Evolutionary conservation across 1,284 basidiomycete genomes (phyloP).

Genomic region (Sutorius eximius): DNA sequence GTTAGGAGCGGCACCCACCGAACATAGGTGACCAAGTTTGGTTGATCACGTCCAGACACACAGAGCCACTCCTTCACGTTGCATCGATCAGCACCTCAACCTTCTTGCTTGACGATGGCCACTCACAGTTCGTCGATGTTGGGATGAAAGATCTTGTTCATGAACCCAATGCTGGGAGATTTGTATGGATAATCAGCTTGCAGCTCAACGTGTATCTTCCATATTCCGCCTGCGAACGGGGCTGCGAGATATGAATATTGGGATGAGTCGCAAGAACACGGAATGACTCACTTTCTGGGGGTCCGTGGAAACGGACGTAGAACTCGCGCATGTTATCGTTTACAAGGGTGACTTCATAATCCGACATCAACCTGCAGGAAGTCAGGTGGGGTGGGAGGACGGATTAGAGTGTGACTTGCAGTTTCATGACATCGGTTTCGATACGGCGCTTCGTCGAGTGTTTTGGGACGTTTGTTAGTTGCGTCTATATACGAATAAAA

Average conservation of each 20-base stretch:
- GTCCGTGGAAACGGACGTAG: slow-evolving; percentile 94
- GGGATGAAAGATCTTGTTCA: slow-evolving; percentile 99
- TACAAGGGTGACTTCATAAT: slow-evolving; percentile 94
- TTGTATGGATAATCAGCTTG: slow-evolving; percentile 99
- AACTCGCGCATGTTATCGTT: slow-evolving; percentile 99
- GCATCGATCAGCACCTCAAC: slow-evolving; percentile 3
- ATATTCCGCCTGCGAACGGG: slow-evolving; percentile 93
- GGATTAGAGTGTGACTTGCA: slow-evolving; percentile 56
- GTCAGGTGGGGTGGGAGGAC: slow-evolving; percentile 12
- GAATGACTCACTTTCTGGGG: slow-evolving; percentile 80
- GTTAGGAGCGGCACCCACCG: slow-evolving; percentile 48
- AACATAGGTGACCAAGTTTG: slow-evolving; percentile 99
- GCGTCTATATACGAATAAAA: not conserved
- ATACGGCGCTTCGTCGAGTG: slow-evolving; percentile 82
- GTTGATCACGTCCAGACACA: slow-evolving; percentile 96
- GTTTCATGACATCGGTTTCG: slow-evolving; percentile 99
- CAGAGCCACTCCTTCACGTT: slow-evolving; percentile 78
- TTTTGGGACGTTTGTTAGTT: slow-evolving; percentile 24
- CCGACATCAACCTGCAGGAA: slow-evolving; percentile 84
- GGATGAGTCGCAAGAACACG: slow-evolving; percentile 8
- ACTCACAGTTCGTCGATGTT: slow-evolving; percentile 95
- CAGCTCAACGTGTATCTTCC: slow-evolving; percentile 99
- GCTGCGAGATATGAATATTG: slow-evolving; percentile 50
- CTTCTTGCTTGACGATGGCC: not conserved
- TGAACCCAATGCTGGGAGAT: slow-evolving; percentile 97